Percentiles rank a stretch among this genome's conserved stretches.
These are phyloP conservation scores for Sporothrix dimorphospora DNA, from an alignment of 2,329 filamentous ascomycete species.

Conservation along the genomic window DNA sequence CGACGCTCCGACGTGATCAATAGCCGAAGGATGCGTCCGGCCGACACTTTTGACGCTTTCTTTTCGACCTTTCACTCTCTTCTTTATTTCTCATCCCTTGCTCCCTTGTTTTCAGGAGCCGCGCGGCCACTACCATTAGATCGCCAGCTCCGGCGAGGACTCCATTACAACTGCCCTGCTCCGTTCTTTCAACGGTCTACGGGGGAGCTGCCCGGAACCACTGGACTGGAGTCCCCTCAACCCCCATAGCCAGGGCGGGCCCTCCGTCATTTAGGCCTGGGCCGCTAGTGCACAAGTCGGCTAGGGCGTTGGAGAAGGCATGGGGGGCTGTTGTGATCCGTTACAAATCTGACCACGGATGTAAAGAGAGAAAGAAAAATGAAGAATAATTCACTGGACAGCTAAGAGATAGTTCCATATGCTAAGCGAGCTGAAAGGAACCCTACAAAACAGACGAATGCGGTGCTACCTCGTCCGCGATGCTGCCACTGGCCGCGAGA, in stretches of 20 bases:
- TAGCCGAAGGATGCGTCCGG: background rate
- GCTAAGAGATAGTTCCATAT: background rate
- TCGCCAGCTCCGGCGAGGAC: background rate
- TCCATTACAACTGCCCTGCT: background rate
- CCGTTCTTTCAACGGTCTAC: background rate
- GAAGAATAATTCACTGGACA: background rate
- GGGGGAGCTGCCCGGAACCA: background rate
- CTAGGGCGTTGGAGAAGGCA: background rate
- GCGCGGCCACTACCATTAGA: background rate
- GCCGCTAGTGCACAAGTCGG: background rate
- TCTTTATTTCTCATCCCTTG: background rate
- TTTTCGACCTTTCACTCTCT: background rate
- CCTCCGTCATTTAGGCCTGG: background rate
- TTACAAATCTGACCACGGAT: background rate
- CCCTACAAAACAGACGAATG: background rate
- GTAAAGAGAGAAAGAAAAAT: background rate
- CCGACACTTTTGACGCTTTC: background rate
- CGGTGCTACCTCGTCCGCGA: background rate
- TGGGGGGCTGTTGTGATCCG: background rate
- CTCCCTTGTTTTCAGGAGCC: background rate
- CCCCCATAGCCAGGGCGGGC: background rate
- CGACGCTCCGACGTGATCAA: background rate
- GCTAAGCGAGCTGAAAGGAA: background rate
- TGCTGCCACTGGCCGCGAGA: background rate
- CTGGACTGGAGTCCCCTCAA: background rate